These are phyloP conservation scores for Malus orientalis DNA, from an alignment of 306 rosid species.

Conservation along the genomic window DNA sequence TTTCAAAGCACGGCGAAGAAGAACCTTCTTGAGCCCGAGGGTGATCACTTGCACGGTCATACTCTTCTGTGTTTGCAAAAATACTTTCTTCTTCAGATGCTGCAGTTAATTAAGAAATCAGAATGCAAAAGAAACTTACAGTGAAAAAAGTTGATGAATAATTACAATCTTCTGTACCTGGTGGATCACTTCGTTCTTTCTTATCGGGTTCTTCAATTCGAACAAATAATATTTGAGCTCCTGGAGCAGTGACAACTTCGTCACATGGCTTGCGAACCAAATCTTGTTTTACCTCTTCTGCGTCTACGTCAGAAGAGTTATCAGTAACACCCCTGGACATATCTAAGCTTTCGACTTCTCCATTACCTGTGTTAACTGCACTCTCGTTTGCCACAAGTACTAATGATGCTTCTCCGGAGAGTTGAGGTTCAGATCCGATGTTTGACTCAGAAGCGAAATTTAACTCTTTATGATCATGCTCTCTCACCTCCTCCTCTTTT, in stretches of 20 bases:
- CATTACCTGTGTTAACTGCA: conserved; percentile 17
- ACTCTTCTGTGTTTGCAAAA: neutral
- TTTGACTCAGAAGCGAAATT: neutral
- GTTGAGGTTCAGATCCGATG: conserved; percentile 10
- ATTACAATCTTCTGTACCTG: conserved; percentile 37
- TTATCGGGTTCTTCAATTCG: conserved; percentile 13
- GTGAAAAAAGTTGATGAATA: neutral
- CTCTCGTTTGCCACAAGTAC: conserved; percentile 4
- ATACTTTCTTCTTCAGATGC: conserved; percentile 4
- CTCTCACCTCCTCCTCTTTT: conserved; percentile 13
- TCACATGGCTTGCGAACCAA: conserved; percentile 15
- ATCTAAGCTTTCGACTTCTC: conserved; percentile 22
- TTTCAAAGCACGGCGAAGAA: conserved; percentile 11
- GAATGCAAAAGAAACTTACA: neutral
- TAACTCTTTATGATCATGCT: conserved; percentile 11
- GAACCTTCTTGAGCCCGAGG: conserved; percentile 24
- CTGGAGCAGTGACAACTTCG: conserved; percentile 17
- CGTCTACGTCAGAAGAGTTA: conserved; percentile 11
- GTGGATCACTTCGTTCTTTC: conserved; percentile 22
- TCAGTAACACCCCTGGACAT: conserved; percentile 7
- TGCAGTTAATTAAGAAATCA: conserved; percentile 11
- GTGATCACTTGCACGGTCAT: conserved; percentile 16
- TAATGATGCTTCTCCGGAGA: conserved; percentile 8
- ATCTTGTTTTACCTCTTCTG: conserved; percentile 18
- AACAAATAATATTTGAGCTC: conserved; percentile 15